Base-by-base conservation (phyloP, 2,329 filamentous ascomycete species). In the Arthrobotrys iridis region DNA sequence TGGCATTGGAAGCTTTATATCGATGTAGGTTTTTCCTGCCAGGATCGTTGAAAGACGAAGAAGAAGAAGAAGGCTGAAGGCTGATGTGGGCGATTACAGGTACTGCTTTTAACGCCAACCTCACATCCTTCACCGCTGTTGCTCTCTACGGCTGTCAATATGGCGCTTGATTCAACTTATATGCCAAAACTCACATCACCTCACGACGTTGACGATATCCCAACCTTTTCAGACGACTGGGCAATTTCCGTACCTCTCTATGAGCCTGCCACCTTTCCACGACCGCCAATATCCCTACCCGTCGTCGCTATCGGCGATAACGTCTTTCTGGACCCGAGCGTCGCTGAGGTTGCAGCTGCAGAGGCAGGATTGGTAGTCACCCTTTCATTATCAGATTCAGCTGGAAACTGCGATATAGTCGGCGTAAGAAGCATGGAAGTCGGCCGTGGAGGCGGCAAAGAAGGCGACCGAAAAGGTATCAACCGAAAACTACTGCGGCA, bases 171-270 rank as follows among this genome's bases (percentile, higher is more conserved):
- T 77, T 90, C 92, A 28, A 94, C 95, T 4, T 89, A 91, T 77
- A 86, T 98, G 1, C 95, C 95, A 5, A 87, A 89, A 24, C 86
- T 97, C 59, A 92, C 92, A 81, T 97, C 93, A 0, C 91, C 96
- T 82, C 88, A 88, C 70, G 94, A 98, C 83, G 95, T 99, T 84
- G 95, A 99, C 79, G 72, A 76, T 43, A 76, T 76, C 8, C 95
- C 95, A 10, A 89, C 97, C 81, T 99, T 99, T 83, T 91, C 97
- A 84, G 95, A 99, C 83, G 95, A 99, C 84, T 99, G 95, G 95
- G 92, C 91, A 77, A 91, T 91, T 13, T 89, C 93, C 0, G 86
- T 88, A 15, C 89, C 89, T 68, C 84, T 99, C 28, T 99, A 96
- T 83, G 81, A 82, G 11, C 80, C 77, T 13, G 79, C 77, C 15